Base-by-base conservation (phyloP, 1,284 basidiomycete species). In the Peniophora sp. region DNA sequence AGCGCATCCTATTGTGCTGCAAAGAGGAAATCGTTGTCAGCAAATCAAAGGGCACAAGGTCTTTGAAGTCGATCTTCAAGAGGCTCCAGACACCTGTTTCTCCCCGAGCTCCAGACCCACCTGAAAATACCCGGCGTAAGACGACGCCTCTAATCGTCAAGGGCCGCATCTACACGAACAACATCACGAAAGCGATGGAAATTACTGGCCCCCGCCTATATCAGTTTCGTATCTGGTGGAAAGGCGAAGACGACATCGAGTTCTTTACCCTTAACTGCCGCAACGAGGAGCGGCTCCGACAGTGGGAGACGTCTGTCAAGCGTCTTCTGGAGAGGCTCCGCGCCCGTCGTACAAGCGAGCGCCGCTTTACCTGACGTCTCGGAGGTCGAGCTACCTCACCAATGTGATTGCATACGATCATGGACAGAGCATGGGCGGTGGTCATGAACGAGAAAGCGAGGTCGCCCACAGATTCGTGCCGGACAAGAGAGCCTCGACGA, bases 1-100 rank as follows among this genome's bases (percentile, higher is more conserved):
- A 99, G 70, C 93, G 94, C 72, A 99, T 99, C 69, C 91, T 99
- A 60, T 78, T 99, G 14, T 99, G 97, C 70, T 99, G 97, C 77
- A 99, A 99, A 68, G 97, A 86, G 68, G 81, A 80, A 3, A 64
- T 73, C 16, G 71, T 71, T n/a, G 68, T 69, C 3, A 73, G 73
- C 6, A 68, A 70, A 44, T 80, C 76, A 55, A 79, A 77, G 64
- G 83, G 84, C 63, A 71, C 74, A 56, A 91, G 90, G 72, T 90
- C 75, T 60, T n/a, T n/a, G n/a, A 84, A 84, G 55, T 88, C 86
- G 1, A 77, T 91, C 38, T 63, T 90, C 52, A 89, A 88, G 72
- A 92, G 89, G 65, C 83, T 85, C 55, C 61, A 63, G 16, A 59
- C 62, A 2, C 65, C 71, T 35, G 61, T 74, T 16, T 67, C 77